These are phyloP conservation scores for Thyridium curvatum DNA, from an alignment of 2,329 filamentous ascomycete species.

Conservation along the genomic window DNA sequence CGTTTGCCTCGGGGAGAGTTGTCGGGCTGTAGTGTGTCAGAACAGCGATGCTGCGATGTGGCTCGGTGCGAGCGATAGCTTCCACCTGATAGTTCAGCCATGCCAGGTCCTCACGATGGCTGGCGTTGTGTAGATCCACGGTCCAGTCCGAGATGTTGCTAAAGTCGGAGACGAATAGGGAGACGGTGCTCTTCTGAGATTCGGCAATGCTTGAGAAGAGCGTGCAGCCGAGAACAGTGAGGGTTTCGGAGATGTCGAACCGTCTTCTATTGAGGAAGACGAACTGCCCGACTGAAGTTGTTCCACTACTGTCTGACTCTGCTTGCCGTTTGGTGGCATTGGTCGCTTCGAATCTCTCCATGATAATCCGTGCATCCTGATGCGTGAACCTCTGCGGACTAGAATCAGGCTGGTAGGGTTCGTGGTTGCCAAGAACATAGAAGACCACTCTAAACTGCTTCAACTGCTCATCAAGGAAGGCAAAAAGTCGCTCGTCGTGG, in stretches of 20 bases:
- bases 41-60: conserved; percentile 29
- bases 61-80: not conserved
- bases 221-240: conserved; percentile 36
- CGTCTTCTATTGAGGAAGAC: conserved; percentile 31
- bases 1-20: conserved; percentile 39
- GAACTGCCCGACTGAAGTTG: conserved; percentile 19
- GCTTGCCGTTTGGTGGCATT: no score
- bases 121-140: conserved; percentile 11
- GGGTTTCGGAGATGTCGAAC: conserved; percentile 24
- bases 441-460: conserved; percentile 32
- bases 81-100: conserved; percentile 18
- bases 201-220: conserved; percentile 30
- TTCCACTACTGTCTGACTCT: no score
- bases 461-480: conserved; percentile 33
- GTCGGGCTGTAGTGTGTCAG: conserved; percentile 52
- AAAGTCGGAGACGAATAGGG: conserved; percentile 33
- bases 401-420: no score
- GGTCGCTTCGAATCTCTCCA: conserved; percentile 3
- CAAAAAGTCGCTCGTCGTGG: conserved; percentile 29
- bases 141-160: conserved; percentile 24
- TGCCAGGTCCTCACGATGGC: conserved; percentile 13
- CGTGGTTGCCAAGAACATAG: conserved; percentile 40
- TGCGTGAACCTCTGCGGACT: no score
- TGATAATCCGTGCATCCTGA: no score
- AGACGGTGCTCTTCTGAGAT: conserved; percentile 20